A percentile compares a stretch with the other conserved stretches of the same genome.
Evolutionary conservation across 164 flowering plant genomes (phyloP).

Genomic region (Macadamia tetraphylla): DNA sequence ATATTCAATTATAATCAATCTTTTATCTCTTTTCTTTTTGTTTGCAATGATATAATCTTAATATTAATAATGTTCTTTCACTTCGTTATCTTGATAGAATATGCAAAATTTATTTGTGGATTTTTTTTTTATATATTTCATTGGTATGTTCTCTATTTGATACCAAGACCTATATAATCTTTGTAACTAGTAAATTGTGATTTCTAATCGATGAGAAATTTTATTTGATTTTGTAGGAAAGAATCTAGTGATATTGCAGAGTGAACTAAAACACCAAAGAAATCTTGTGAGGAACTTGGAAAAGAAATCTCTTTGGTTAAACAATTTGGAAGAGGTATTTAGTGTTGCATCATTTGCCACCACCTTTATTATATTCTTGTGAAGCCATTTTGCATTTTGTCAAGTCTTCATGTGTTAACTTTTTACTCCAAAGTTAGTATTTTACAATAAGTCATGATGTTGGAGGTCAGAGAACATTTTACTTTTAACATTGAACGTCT

Average conservation of each 20-base stretch:
- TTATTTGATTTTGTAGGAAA: constrained; percentile 45
- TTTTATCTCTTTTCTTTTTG: neutral
- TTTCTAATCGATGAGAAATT: neutral
- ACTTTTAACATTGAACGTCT: neutral
- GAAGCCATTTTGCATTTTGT: neutral
- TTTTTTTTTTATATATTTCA: neutral
- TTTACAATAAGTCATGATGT: neutral
- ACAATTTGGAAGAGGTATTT: constrained; percentile 60
- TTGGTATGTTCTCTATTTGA: neutral
- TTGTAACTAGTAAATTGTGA: too few relatives aligned
- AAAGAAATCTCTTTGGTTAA: constrained; percentile 83
- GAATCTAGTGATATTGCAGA: constrained; percentile 40
- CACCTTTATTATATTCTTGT: neutral
- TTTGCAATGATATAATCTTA: neutral
- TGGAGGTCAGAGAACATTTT: too few relatives aligned
- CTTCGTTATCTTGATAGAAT: neutral
- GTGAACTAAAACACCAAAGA: constrained; percentile 66
- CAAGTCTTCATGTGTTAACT: neutral
- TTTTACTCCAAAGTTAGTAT: neutral
- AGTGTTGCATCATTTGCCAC: neutral
- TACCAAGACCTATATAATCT: neutral
- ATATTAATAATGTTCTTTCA: neutral
- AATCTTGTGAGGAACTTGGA: constrained; percentile 64
- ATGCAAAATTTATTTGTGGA: neutral
- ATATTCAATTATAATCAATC: neutral